A percentile compares a stretch with the other conserved stretches of the same genome.
phyloP scores from a whole-genome alignment of 2,329 filamentous ascomycete genomes.

The Pseudogymnoascus destructans region DNA sequence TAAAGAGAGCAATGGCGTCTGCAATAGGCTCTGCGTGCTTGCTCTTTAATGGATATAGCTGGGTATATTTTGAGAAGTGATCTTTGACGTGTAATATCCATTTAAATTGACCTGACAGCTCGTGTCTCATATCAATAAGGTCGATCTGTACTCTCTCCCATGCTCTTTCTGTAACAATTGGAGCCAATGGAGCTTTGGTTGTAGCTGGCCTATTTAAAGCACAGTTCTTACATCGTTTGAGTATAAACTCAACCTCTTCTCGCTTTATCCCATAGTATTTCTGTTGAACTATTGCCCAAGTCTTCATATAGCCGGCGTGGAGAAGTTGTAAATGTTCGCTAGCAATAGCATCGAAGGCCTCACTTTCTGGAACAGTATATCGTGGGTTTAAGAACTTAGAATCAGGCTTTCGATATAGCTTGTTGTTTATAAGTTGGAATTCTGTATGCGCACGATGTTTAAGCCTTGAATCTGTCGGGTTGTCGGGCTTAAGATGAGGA shows the following conservation, averaged over 20 bases:
- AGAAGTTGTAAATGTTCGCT: background rate
- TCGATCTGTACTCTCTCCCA: constrained; percentile 15
- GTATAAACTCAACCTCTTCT: no score
- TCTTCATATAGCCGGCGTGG: background rate
- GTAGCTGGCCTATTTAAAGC: no score
- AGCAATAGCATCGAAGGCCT: background rate
- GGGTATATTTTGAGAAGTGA: constrained; percentile 16
- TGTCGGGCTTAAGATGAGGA: background rate
- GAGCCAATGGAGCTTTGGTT: background rate
- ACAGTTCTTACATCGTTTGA: no score
- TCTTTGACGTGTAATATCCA: constrained; percentile 17
- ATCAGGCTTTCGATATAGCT: background rate
- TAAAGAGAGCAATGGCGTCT: no score
- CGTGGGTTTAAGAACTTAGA: background rate
- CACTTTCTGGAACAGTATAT: background rate
- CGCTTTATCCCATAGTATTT: no score
- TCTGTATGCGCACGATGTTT: background rate
- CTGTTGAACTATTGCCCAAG: background rate
- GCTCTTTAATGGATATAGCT: no score
- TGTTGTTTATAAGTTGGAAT: background rate
- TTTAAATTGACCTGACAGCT: constrained; percentile 12
- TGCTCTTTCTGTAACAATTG: constrained; percentile 7
- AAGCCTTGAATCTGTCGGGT: background rate
- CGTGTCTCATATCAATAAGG: constrained; percentile 15
- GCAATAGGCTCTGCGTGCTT: no score